Conservation (phyloP, 1,284 basidiomycete species). For the Takashimella koratensis region DNA sequence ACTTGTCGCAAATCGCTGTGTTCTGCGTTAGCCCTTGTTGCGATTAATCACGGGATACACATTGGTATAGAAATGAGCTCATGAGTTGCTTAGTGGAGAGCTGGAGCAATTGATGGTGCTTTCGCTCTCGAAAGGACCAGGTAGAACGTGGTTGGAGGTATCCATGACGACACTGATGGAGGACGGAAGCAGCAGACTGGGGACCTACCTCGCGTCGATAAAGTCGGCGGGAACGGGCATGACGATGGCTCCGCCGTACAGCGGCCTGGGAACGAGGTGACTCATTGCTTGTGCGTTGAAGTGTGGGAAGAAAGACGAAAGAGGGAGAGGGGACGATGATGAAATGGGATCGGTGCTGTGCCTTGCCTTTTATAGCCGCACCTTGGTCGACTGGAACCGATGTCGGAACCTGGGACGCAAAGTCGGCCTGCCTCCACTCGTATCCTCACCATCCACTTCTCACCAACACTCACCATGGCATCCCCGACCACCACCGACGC, state of each 20-base stretch:
- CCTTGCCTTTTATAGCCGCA: no score
- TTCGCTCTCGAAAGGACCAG: background rate
- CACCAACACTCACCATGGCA: background rate
- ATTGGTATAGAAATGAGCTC: background rate
- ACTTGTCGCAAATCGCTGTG: slow-evolving; percentile 81
- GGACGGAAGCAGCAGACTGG: no score
- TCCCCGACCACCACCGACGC: background rate
- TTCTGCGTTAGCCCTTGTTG: slow-evolving; percentile 2
- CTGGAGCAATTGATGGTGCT: background rate
- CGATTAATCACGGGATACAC: background rate
- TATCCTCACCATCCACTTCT: no score
- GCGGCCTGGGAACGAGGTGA: slow-evolving; percentile 14
- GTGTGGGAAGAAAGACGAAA: background rate
- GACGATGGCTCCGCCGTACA: slow-evolving; percentile 72
- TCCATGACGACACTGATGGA: no score
- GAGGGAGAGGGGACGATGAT: background rate
- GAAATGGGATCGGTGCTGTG: background rate
- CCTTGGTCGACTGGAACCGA: no score
- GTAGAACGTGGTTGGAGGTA: no score
- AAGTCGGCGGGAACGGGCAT: slow-evolving; percentile 59
- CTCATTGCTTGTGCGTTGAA: slow-evolving; percentile 10
- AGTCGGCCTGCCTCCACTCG: no score
- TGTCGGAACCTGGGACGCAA: background rate
- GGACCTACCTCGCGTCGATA: slow-evolving; percentile 79
- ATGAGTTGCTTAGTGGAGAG: background rate